phyloP scores from a whole-genome alignment of 2,329 filamentous ascomycete species.

The Colletotrichum sp. region DNA sequence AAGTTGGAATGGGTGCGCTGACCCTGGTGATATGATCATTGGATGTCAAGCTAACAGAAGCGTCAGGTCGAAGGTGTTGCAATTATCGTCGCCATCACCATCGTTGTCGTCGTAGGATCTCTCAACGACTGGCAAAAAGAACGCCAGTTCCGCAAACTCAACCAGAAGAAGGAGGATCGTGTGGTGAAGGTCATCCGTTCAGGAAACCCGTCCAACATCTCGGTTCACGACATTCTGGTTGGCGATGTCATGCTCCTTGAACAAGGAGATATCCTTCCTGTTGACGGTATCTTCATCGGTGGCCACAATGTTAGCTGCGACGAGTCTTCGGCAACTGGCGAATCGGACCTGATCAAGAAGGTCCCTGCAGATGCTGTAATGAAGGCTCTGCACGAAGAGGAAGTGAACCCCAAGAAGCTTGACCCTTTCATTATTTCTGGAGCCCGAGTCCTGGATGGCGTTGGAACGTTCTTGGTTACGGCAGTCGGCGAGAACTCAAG shows the following conservation, averaged over 20 bases:
- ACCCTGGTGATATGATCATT: neutral
- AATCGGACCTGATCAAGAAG: conserved; percentile 77
- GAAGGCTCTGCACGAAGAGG: conserved; percentile 54
- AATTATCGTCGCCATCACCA: conserved; percentile 78
- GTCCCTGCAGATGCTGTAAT: conserved; percentile 63
- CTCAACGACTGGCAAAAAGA: conserved; percentile 85
- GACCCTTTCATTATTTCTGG: conserved; percentile 87
- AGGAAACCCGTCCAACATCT: conserved; percentile 72
- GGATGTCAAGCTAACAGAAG: neutral
- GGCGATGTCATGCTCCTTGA: conserved; percentile 79
- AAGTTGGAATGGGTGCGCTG: conserved; percentile 58
- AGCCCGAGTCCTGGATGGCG: conserved; percentile 67
- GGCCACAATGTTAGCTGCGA: conserved; percentile 64
- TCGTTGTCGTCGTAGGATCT: conserved; percentile 80
- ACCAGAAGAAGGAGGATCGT: conserved; percentile 80
- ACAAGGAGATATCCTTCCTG: conserved; percentile 74
- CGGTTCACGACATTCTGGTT: conserved; percentile 73
- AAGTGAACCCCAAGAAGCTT: conserved; percentile 54
- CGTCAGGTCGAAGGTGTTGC: conserved; percentile 83
- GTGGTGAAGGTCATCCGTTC: conserved; percentile 77
- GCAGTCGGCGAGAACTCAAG: conserved; percentile 24
- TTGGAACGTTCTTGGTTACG: conserved; percentile 24
- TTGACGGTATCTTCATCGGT: conserved; percentile 71
- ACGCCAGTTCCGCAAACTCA: conserved; percentile 79
- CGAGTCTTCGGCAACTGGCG: conserved; percentile 76